Base-by-base conservation (phyloP, 1,284 basidiomycete genomes). In the Laetiporus sulphureus region DNA sequence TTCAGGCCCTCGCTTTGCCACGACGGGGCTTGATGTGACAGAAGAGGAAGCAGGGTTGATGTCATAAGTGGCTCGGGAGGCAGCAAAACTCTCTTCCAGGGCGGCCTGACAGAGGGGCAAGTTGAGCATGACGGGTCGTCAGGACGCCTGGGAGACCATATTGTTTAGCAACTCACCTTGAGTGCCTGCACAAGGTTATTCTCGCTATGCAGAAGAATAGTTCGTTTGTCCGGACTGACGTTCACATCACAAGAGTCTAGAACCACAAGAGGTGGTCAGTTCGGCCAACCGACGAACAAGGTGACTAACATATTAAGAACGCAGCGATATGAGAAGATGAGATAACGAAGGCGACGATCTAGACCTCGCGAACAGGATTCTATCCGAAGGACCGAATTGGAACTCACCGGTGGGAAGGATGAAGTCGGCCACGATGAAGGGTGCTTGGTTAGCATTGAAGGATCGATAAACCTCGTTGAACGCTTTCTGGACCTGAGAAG, bases 141-240 rank as follows among this genome's bases (percentile, higher is more conserved):
- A 13, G 25, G 25, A n/a, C n/a, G n/a, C n/a, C n/a, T n/a, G n/a
- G n/a, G n/a, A n/a, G 25, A 27, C 25, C 25, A 27, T 27, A 13
- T 27, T 11, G 16, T 12, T n/a, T n/a, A 10, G 27, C n/a, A 7
- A 39, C 38, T 4, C 45, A 91, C 91, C 67, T 86, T 91, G 27
- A 98, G 69, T 0, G 81, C 77, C 18, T 81, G 70, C 1, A 98
- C 72, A 5, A 99, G 64, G 45, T 86, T 86, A 4, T 72, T 72
- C 60, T 99, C 96, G 59, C 84, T 84, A 57, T 98, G 93, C 8
- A 99, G 61, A 41, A 97, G 83, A 27, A 99, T 87, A 0, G 91
- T 96, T 4, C 96, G 77, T 60, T 99, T 99, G 65, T 99, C 96
- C 0, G 96, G 95, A 51, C 84, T 92, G 47, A 99, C 89, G 54